A percentile compares a stretch with the other conserved stretches of the same genome.
Evolutionary conservation across 2,329 filamentous ascomycete species (phyloP).

Genomic region (Fusarium newnesense): DNA sequence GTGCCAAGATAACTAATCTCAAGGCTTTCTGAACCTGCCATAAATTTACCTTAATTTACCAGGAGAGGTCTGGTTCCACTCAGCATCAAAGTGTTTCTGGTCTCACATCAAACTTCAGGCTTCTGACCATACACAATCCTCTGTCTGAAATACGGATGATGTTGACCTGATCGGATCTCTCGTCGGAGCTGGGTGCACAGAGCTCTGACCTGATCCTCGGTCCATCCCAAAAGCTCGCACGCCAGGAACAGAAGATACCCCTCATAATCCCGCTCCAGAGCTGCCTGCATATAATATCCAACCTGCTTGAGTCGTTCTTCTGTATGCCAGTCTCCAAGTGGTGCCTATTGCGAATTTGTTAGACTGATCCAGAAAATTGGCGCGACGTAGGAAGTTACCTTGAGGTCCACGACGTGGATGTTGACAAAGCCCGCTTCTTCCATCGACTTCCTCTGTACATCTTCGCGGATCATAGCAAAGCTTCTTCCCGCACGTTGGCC

Average conservation of each 20-base stretch:
- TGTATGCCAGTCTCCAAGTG: constrained; percentile 1
- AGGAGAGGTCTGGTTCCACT: not conserved
- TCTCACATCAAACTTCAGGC: not conserved
- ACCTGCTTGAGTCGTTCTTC: constrained; percentile 1
- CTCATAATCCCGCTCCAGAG: constrained; percentile 14
- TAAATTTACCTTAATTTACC: not conserved
- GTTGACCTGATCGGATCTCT: constrained; percentile 4
- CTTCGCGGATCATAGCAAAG: constrained; percentile 4
- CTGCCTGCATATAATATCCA: constrained; percentile 7
- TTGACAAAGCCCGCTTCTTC: constrained; percentile 8
- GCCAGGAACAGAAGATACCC: constrained; percentile 13
- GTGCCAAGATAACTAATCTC: too few species aligned
- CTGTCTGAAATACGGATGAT: constrained; percentile 20
- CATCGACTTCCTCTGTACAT: constrained; percentile 1
- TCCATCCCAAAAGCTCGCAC: constrained; percentile 11
- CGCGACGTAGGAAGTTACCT: not conserved
- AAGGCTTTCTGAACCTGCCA: too few species aligned
- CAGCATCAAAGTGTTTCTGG: too few species aligned
- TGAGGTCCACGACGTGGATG: constrained; percentile 9
- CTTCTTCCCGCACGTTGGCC: constrained; percentile 1
- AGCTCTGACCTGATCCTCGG: not conserved
- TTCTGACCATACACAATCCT: constrained; percentile 19
- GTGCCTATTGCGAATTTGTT: not conserved
- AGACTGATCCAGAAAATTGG: not conserved
- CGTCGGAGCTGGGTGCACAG: constrained; percentile 5